These are phyloP conservation scores for Syzygium grande DNA, from an alignment of 345 rosid species.

Conservation along the genomic window DNA sequence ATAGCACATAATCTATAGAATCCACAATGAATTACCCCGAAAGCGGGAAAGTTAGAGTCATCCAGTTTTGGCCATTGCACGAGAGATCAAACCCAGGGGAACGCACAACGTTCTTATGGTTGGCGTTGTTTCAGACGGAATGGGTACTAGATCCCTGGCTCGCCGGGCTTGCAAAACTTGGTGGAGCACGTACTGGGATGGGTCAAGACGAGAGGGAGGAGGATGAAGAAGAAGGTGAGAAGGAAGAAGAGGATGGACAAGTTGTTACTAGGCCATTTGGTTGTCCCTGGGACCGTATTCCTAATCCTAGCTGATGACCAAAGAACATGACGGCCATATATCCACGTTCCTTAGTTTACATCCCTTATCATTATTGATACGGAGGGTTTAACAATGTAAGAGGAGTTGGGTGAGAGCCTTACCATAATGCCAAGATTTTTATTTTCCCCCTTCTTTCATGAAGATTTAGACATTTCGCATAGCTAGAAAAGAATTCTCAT, in stretches of 20 bases:
- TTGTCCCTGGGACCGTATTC: neutral
- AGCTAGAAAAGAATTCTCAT: no score
- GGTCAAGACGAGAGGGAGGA: neutral
- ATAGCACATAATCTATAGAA: neutral
- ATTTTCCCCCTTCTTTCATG: no score
- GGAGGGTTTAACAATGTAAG: neutral
- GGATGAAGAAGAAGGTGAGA: neutral
- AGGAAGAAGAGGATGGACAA: neutral
- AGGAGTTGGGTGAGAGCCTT: neutral
- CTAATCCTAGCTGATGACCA: neutral
- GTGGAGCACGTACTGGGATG: neutral
- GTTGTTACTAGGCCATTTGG: neutral
- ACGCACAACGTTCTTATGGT: neutral
- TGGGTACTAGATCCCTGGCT: neutral
- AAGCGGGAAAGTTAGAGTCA: neutral
- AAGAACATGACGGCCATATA: neutral
- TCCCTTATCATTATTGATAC: neutral
- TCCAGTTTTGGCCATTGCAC: neutral
- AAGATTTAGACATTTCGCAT: no score
- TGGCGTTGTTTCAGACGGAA: neutral
- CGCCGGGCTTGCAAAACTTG: neutral
- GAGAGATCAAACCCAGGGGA: slow-evolving; percentile 5
- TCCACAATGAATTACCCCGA: slow-evolving; percentile 1
- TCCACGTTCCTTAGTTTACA: neutral
- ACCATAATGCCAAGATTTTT: no score